Base-by-base conservation (phyloP, 2,329 filamentous ascomycete genomes). In the Parastagonospora nodorum region DNA sequence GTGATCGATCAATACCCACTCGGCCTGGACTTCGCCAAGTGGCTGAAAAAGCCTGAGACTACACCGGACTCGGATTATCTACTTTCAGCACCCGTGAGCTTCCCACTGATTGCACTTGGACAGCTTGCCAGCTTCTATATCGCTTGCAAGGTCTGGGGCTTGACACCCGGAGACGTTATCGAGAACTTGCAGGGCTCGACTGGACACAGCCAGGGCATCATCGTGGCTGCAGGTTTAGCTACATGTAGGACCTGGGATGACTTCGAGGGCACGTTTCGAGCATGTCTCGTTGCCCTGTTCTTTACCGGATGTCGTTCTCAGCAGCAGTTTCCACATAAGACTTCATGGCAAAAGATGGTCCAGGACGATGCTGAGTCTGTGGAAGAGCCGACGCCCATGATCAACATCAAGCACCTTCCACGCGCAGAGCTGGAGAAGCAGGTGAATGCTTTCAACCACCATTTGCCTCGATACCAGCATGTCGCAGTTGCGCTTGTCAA, bases 151-250 rank as follows among this genome's bases (percentile, higher is more conserved):
- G 48, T 66, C 8, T 55, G 49, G 10, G 51, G 65, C 8, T 58
- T 63, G 1, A 61, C 62, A 6, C 73, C 73, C 0, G 72, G 70
- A 3, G 64, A 69, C 7, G 47, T 75, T 42, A 54, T 61, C 9
- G 46, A 55, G 24, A 46, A 41, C 27, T 60, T 62, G 38, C 55
- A 37, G 43, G 69, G 61, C 4, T 50, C 64, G 1, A 71, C 72
- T 2, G 75, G 75, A 4, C 75, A 76, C 49, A 74, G 71, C 2
- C 74, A 77, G 40, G 75, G 75, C 10, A 55, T 76, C 8, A 51
- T 76, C 14, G 58, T 70, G 10, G 72, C 74, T 2, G 68, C 72
- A 14, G 63, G 58, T n/a, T 60, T 75, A 2, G 61, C 75, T 1
- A 58, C 61, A 1, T 69, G 67, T 0, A 58, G 61, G 6, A 64